Evolutionary conservation across 164 flowering plant species (phyloP), one percentile per base, ranked within the genome.

Genomic region (Dillenia turbinata): DNA sequence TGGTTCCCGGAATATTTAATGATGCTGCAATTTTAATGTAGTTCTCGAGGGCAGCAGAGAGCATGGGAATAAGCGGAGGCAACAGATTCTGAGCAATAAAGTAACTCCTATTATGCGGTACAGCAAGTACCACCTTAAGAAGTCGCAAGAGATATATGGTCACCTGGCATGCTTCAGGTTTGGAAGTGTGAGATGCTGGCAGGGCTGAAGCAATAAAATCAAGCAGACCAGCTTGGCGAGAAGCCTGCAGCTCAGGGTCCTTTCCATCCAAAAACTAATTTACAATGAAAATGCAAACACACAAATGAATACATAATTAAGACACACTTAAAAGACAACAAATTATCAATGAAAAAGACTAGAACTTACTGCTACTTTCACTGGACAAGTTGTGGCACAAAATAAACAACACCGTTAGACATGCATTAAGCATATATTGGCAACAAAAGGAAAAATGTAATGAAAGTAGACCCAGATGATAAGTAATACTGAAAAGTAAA

Each of bases 171-270:
- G 93, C 91, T 81, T 92, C 96, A 63, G 98, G 96, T 74, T 76
- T 90, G 26, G 96, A 88, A 48, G 86, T 86, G 77, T 89, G 96
- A 66, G 95, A 92, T 40, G 96, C 98, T 57, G 98, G 98, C 69
- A 92, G 71, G 16, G 96, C 90, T 69, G 95, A 82, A 67, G 98
- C 91, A 69, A 92, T 85, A 71, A 90, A 92, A 82, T 92, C 96
- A 64, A 90, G 82, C 62, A 92, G 71, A 71, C 98, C 96, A 66
- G 95, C 92, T 82, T 86, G 95, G 62, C 96, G 92, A 69, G 91
- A 76, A 71, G 89, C 96, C 62, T 86, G 90, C 67, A 92, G 81
- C 77, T 88, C 96, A 59, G 84, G 81, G 44, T 92, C 96, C 75
- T 75, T 92, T 67, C 93, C 93, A 49, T 92, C 98, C 81, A 90